Conservation (phyloP, 352 stramenopile genomes). For the Thraustochytrium aureum region DNA sequence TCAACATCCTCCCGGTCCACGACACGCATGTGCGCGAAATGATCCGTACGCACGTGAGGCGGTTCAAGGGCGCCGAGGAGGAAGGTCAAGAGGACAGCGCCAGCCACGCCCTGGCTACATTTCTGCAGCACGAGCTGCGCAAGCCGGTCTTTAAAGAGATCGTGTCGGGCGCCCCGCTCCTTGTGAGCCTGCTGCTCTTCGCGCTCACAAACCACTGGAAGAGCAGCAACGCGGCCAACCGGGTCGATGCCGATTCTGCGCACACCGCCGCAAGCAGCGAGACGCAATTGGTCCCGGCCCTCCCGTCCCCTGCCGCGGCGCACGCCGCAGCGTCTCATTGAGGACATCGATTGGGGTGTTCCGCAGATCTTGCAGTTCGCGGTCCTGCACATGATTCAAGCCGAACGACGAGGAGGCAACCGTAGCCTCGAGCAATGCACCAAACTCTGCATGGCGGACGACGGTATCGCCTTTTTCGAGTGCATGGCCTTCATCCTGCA, state of each 20-base stretch:
- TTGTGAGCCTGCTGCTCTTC: conserved; percentile 44
- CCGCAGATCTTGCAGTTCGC: conserved; percentile 35
- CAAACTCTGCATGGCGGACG: conserved; percentile 8
- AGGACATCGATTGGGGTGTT: conserved; percentile 34
- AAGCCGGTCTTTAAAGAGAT: conserved; percentile 47
- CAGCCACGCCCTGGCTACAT: too few species aligned
- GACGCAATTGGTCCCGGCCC: too few species aligned
- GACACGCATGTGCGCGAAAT: not conserved
- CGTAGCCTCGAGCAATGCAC: not conserved
- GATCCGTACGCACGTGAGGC: not conserved
- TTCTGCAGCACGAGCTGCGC: conserved; percentile 8
- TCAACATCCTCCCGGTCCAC: not conserved
- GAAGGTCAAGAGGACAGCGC: too few species aligned
- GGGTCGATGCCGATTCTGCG: too few species aligned
- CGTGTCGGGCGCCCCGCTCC: conserved; percentile 8
- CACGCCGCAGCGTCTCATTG: too few species aligned
- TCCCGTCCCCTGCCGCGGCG: too few species aligned
- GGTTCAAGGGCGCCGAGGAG: too few species aligned
- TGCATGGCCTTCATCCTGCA: conserved; percentile 41
- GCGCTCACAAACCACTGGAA: conserved; percentile 39
- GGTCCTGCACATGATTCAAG: conserved; percentile 21
- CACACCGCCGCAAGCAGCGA: not conserved
- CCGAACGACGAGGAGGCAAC: not conserved
- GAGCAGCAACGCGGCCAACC: too few species aligned
- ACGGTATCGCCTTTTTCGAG: conserved; percentile 27